Base-by-base conservation (phyloP, 805 yeast genomes). In the Starmera caribaea region DNA sequence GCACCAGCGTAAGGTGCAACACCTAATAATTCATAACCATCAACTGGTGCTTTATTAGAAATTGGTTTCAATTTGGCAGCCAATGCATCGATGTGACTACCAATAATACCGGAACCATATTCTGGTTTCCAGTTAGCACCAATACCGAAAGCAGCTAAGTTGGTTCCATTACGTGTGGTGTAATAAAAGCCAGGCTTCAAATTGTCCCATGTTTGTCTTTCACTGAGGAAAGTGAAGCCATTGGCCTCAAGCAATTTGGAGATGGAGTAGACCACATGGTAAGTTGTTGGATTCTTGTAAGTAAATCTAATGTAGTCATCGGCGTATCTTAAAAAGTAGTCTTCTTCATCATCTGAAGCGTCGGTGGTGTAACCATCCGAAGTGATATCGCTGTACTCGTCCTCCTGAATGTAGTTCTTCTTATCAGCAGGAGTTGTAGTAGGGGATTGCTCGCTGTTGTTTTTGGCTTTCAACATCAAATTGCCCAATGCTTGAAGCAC, bases 1-100 rank as follows among this genome's bases (percentile, higher is more conserved):
- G 84, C 79, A 29, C 92, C 92, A 16, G 86, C 76, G 57, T 86
- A 86, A 2, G 90, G 87, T 0, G 95, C 90, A 32, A 83, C 86
- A 6, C 94, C 96, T 27, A 86, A 64, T 36, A 81, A 61, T 47
- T 82, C 85, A 58, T 73, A 86, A 27, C 94, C 94, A 41, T 82
- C 88, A 13, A 79, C 74, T 9, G 68, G 62, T 8, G 57, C 53
- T 53, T 79, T 81, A 44, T 65, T 65, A 13, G 90, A 80, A 38
- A 69, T 64, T 1, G 96, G 95, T 63, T 86, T 86, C 54, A 86
- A 66, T 43, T 73, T 68, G 5, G 73, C 74, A 12, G 86, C 71
- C 45, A 84, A 63, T 0, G 90, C 72, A 60, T 86, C 95, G 36
- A 80, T 72, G 59, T 84, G 94, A n/a, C 79, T 63, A 4, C 85